Evolutionary conservation across 345 rosid genomes (phyloP).

Genomic region (Eucalyptus urophylla): DNA sequence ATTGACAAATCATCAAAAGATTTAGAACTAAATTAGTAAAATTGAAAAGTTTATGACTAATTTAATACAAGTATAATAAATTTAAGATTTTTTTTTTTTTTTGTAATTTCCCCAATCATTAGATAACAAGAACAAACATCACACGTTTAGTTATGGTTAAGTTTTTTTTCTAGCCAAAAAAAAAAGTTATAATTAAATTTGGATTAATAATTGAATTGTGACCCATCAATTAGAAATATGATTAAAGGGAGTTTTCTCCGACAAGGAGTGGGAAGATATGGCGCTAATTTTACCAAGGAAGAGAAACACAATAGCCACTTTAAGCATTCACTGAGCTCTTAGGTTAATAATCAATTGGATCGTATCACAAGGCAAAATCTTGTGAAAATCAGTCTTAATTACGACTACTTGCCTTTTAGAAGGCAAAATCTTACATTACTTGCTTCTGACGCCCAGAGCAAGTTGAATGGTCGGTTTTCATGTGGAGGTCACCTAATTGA

Average conservation of each 20-base stretch:
- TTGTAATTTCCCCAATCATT: not conserved
- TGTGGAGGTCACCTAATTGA: not conserved
- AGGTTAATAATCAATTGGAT: not conserved
- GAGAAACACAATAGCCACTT: not conserved
- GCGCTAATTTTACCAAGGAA: not conserved
- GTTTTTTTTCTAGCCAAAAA: too few species aligned
- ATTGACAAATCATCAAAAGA: too few species aligned
- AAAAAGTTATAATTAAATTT: not conserved
- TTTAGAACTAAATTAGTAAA: too few species aligned
- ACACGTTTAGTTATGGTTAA: not conserved
- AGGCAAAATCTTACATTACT: not conserved
- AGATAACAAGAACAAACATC: not conserved
- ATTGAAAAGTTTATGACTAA: too few species aligned
- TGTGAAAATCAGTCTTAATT: not conserved
- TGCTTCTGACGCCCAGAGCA: not conserved
- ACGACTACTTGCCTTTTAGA: not conserved
- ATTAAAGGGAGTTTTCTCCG: not conserved
- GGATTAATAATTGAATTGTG: not conserved
- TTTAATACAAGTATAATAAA: accelerated
- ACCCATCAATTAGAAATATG: not conserved
- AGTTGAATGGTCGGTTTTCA: not conserved
- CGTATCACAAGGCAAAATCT: not conserved
- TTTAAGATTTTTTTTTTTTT: too few species aligned
- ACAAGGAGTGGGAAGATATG: not conserved
- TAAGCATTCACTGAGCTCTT: not conserved